Evolutionary conservation across 176 grass and related monocot species (phyloP).

Genomic region (Tillandsia leiboldiana): DNA sequence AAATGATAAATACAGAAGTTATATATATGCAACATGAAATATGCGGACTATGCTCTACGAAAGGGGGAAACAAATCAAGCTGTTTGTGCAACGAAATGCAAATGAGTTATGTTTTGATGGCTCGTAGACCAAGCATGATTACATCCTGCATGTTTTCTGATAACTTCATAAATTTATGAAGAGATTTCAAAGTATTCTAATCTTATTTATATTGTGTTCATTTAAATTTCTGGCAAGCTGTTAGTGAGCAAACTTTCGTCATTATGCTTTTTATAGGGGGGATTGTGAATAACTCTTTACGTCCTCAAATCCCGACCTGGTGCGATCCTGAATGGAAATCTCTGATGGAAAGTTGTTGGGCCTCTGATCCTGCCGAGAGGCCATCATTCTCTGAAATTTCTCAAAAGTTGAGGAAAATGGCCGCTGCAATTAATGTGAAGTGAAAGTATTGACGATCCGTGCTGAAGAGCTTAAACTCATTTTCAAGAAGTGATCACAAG

Average conservation of each 20-base stretch:
- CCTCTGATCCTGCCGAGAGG: constrained; percentile 59
- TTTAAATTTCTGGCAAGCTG: constrained; percentile 2
- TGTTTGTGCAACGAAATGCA: too few relatives aligned
- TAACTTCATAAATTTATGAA: not conserved
- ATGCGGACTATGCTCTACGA: too few relatives aligned
- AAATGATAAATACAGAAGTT: too few relatives aligned
- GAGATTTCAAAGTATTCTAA: not conserved
- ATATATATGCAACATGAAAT: too few relatives aligned
- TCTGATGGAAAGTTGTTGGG: constrained; percentile 89
- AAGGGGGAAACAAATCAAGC: too few relatives aligned
- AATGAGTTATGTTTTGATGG: too few relatives aligned
- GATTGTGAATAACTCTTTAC: constrained; percentile 67
- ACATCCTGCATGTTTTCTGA: not conserved
- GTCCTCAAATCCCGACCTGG: constrained; percentile 84
- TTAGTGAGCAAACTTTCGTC: not conserved
- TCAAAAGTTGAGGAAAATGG: constrained; percentile 91
- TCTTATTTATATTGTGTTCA: not conserved
- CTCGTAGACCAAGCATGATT: too few relatives aligned
- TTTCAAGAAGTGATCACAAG: not conserved
- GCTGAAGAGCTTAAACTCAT: not conserved
- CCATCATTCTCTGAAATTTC: constrained; percentile 94
- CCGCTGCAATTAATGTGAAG: constrained; percentile 71
- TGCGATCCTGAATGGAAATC: constrained; percentile 99
- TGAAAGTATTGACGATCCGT: constrained; percentile 25
- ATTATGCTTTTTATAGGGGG: constrained; percentile 37